phyloP scores from a whole-genome alignment of 176 grass and related monocot species.

The Canna indica region DNA sequence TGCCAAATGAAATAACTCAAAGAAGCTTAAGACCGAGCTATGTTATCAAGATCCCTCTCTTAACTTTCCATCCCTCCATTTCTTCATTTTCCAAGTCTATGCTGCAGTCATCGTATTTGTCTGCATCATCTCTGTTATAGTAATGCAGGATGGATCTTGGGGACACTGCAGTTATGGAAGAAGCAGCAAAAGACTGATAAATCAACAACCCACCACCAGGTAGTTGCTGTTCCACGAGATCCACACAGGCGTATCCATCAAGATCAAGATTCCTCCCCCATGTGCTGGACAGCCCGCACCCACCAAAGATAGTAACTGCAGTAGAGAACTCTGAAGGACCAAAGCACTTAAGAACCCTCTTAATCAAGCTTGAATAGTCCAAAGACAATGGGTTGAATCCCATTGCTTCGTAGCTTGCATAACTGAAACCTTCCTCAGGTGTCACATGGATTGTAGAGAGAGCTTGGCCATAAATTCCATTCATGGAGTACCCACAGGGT shows the following conservation, averaged over 20 bases:
- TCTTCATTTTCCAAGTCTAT: background rate
- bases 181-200: conserved; percentile 36
- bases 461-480: conserved; percentile 28
- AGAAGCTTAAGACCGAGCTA: background rate
- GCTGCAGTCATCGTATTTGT: background rate
- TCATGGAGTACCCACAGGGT: conserved; percentile 52
- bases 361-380: conserved; percentile 21
- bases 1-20: background rate
- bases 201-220: conserved; percentile 27
- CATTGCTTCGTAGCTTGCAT: conserved; percentile 48
- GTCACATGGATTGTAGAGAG: conserved; percentile 52
- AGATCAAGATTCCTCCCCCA: conserved; percentile 27
- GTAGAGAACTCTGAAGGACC: conserved; percentile 31
- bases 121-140: background rate
- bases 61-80: background rate
- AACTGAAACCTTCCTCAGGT: conserved; percentile 44
- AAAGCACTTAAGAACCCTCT: conserved; percentile 43
- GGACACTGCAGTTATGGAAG: background rate
- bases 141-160: conserved; percentile 27
- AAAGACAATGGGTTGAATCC: conserved; percentile 23
- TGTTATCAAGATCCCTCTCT: background rate
- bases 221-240: conserved; percentile 35
- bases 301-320: conserved; percentile 36
- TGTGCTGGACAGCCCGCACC: conserved; percentile 1
- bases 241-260: conserved; percentile 25